Conservation (phyloP, 768 basidiomycete species). For the Candolleomyces aberdarensis region DNA sequence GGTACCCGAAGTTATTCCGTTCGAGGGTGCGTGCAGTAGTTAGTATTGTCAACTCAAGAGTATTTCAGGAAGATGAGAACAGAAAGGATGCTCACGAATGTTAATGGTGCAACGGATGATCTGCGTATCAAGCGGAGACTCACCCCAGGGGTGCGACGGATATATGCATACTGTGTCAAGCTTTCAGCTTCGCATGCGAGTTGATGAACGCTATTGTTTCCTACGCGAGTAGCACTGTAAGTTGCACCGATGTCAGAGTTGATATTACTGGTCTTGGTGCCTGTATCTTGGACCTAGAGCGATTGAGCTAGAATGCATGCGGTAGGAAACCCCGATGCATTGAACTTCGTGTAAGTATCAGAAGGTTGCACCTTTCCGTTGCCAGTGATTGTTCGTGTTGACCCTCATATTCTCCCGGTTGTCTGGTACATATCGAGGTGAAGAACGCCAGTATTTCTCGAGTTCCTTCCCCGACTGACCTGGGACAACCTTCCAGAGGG, state of each 20-base stretch:
- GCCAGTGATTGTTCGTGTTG: too few species aligned
- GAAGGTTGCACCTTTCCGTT: too few species aligned
- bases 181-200: constrained; percentile 31
- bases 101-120: constrained; percentile 32
- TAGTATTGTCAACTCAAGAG: background rate
- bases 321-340: constrained; percentile 21
- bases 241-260: constrained; percentile 29
- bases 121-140: constrained; percentile 8
- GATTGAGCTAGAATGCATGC: too few species aligned
- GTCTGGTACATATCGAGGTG: too few species aligned
- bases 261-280: constrained; percentile 29
- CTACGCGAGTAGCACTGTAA: constrained; percentile 24
- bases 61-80: background rate
- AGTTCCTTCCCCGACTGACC: too few species aligned
- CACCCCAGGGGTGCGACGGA: too few species aligned
- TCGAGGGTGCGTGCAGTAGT: too few species aligned
- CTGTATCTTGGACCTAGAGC: constrained; percentile 20
- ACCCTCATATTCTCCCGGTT: too few species aligned
- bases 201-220: constrained; percentile 29
- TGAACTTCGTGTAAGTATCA: constrained; percentile 29
- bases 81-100: constrained; percentile 27
- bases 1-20: too few species aligned
- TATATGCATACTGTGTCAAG: constrained; percentile 25
- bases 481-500: too few species aligned
- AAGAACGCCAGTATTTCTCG: too few species aligned